These are phyloP conservation scores for Psilocybe sp. DNA, from an alignment of 768 basidiomycete species.

Conservation along the genomic window DNA sequence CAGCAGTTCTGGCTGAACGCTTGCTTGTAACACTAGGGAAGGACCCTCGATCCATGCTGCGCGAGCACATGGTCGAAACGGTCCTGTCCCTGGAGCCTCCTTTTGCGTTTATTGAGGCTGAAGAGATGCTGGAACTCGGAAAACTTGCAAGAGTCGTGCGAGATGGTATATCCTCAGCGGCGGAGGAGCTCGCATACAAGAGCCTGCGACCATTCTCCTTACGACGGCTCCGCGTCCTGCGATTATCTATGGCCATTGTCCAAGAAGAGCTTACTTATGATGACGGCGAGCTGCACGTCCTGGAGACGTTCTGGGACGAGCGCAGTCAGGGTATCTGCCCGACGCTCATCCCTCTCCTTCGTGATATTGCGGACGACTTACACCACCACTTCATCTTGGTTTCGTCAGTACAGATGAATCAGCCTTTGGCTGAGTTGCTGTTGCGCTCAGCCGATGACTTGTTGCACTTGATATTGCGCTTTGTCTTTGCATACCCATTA, in stretches of 20 bases:
- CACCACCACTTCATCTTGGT: slow-evolving; percentile 47
- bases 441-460: slow-evolving; percentile 54
- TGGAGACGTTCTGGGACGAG: slow-evolving; percentile 62
- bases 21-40: slow-evolving; percentile 59
- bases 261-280: slow-evolving; percentile 44
- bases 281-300: slow-evolving; percentile 50
- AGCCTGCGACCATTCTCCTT: slow-evolving; percentile 50
- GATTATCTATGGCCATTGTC: slow-evolving; percentile 62
- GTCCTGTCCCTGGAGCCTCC: slow-evolving; percentile 58
- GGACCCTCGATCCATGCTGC: slow-evolving; percentile 59
- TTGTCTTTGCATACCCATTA: slow-evolving; percentile 46
- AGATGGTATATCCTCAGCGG: slow-evolving; percentile 59
- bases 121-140: slow-evolving; percentile 55
- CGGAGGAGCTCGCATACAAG: slow-evolving; percentile 56
- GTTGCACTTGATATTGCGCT: slow-evolving; percentile 44
- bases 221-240: slow-evolving; percentile 53
- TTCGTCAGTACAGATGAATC: slow-evolving; percentile 33
- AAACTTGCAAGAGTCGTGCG: slow-evolving; percentile 67
- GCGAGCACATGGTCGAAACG: slow-evolving; percentile 54
- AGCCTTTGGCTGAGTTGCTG: slow-evolving; percentile 48
- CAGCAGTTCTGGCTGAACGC: slow-evolving; percentile 67
- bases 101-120: slow-evolving; percentile 58
- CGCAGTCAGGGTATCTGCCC: slow-evolving; percentile 53
- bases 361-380: slow-evolving; percentile 50
- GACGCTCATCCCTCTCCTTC: slow-evolving; percentile 52